Evolutionary conservation across 164 flowering plant species (phyloP).

Genomic region (Warburgia ugandensis): DNA sequence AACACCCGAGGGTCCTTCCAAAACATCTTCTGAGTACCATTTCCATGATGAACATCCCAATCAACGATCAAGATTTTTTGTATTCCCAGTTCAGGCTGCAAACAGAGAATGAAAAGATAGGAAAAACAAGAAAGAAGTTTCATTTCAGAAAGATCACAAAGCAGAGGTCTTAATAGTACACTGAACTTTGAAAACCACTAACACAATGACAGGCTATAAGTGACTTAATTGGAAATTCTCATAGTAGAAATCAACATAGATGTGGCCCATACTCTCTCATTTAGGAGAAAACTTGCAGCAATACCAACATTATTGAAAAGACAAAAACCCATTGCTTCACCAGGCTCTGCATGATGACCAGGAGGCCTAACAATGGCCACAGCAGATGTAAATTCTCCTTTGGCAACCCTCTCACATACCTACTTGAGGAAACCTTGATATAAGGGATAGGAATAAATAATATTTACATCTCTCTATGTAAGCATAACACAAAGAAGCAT

Average conservation of each 20-base stretch:
- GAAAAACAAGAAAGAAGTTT: neutral
- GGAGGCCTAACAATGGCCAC: constrained; percentile 98
- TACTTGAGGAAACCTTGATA: constrained; percentile 12
- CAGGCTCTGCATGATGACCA: constrained; percentile 91
- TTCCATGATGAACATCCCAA: constrained; percentile 99
- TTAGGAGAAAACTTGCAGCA: constrained; percentile 64
- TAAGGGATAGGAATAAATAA: neutral
- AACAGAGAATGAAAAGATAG: constrained; percentile 1
- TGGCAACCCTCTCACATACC: constrained; percentile 82
- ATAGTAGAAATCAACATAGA: neutral
- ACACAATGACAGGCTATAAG: neutral
- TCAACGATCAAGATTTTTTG: constrained; percentile 84
- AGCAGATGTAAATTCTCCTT: constrained; percentile 73
- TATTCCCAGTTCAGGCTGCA: constrained; percentile 75
- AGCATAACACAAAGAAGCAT: too few species aligned
- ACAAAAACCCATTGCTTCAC: constrained; percentile 96
- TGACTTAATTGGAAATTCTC: neutral
- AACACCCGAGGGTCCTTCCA: constrained; percentile 88
- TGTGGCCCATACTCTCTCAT: constrained; percentile 60
- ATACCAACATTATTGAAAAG: constrained; percentile 86
- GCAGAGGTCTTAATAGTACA: too few species aligned
- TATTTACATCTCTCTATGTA: too few species aligned
- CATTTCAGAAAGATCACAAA: neutral
- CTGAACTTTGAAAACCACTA: too few species aligned
- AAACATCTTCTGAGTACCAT: constrained; percentile 94